Evolutionary conservation across 441 rosid genomes (phyloP), one percentile per base, ranked within the genome.

Genomic region (Biscutella auriculata): DNA sequence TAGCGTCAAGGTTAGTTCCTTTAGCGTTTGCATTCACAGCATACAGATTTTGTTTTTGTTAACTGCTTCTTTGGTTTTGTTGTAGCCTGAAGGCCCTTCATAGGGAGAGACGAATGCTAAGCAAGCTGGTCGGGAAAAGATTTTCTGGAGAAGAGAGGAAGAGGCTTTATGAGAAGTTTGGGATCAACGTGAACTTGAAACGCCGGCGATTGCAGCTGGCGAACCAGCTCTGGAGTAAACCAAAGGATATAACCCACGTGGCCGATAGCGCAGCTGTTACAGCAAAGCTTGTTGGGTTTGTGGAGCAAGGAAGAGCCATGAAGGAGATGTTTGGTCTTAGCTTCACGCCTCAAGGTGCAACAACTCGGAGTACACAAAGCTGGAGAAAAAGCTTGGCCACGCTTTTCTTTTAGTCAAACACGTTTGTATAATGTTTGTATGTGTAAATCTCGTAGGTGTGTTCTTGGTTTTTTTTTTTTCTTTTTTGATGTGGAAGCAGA

Each of bases 321-420:
- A 87, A 85, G 75, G 90, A 81, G 64, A 85, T 83, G 95, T 82
- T 88, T 46, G 95, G 97, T 9, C 85, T 85, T 50, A 87, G 87
- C 73, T 87, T 91, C 76, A 76, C 88, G 7, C 82, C 89, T 7
- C 81, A 82, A 1, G 8, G 52, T 29, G 61, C 67, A 51, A 47
- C 73, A 41, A 66, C 76, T 64, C 73, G 86, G 51, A 84, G 76
- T 72, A 80, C 88, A 34, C 71, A 53, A 34, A 77, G 83, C 27
- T 87, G 95, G 97, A 79, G 74, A 39, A 67, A 76, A 71, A 80
- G 85, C 79, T 82, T 58, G 72, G 64, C 73, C 29, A 65, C 83
- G 27, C 80, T 79, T 44, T 17, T 76, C 47, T 7, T 52, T 7
- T 32, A 51, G 1, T 19, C 17, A n/a, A 23, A 21, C 53, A 27